A percentile compares a stretch with the other conserved stretches of the same genome.
Evolutionary conservation across 495 filamentous ascomycete genomes (phyloP).

Genomic region (Xylaria grammica): DNA sequence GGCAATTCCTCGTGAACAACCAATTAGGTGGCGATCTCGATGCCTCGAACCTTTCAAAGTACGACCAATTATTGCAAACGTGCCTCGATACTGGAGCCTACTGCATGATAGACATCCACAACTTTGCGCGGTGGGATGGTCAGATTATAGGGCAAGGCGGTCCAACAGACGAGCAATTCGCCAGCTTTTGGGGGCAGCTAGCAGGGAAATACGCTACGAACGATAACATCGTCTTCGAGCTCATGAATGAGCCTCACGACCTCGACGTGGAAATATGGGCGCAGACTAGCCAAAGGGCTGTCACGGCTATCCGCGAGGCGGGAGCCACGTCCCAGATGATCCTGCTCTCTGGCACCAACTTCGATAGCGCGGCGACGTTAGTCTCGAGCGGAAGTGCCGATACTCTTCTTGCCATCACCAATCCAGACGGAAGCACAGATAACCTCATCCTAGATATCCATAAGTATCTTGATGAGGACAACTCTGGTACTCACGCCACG

Average conservation of each 20-base stretch:
- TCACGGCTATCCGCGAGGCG: constrained; percentile 62
- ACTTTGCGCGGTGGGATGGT: constrained; percentile 64
- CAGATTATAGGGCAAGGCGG: constrained; percentile 64
- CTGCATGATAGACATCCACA: constrained; percentile 63
- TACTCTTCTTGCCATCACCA: constrained; percentile 56
- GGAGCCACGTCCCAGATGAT: constrained; percentile 63
- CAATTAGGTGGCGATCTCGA: constrained; percentile 49
- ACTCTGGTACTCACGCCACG: constrained; percentile 55
- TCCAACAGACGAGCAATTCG: constrained; percentile 61
- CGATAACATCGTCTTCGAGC: constrained; percentile 60
- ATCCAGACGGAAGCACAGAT: constrained; percentile 57
- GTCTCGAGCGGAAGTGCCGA: constrained; percentile 49
- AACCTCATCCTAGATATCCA: constrained; percentile 62
- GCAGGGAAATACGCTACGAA: constrained; percentile 58
- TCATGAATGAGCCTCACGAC: constrained; percentile 69
- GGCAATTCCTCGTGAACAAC: constrained; percentile 59
- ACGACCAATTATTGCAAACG: constrained; percentile 62
- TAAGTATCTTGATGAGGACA: constrained; percentile 62
- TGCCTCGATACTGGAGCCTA: constrained; percentile 60
- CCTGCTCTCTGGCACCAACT: constrained; percentile 53
- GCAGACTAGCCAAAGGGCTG: constrained; percentile 57
- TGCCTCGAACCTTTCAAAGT: constrained; percentile 52
- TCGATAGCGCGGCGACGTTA: constrained; percentile 53
- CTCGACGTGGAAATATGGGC: constrained; percentile 57
- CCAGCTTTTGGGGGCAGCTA: constrained; percentile 60